Conservation (phyloP, 352 stramenopile species). For the Pseudoperonospora humuli region DNA sequence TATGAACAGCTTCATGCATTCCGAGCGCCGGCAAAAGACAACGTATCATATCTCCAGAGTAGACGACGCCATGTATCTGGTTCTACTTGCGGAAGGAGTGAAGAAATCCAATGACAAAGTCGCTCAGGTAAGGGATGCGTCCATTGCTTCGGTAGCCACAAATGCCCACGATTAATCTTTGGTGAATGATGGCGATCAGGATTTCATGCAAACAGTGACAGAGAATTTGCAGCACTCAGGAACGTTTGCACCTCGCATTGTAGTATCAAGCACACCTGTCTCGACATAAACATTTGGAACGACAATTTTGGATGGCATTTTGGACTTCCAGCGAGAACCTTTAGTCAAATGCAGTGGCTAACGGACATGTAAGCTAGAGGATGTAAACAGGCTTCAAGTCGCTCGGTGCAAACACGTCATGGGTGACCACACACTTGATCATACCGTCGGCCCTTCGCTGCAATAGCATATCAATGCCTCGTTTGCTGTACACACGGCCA, state of each 20-base stretch:
- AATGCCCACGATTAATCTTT: constrained; percentile 1
- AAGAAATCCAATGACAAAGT: constrained; percentile 64
- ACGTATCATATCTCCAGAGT: constrained; percentile 73
- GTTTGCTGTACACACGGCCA: constrained; percentile 76
- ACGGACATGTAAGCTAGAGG: constrained; percentile 24
- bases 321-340: constrained; percentile 6
- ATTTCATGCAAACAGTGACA: constrained; percentile 78
- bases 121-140: constrained; percentile 36
- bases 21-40: constrained; percentile 53
- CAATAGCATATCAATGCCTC: constrained; percentile 52
- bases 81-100: constrained; percentile 63
- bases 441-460: constrained; percentile 36
- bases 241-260: constrained; percentile 38
- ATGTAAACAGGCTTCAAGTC: constrained; percentile 79
- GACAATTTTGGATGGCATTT: constrained; percentile 15
- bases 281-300: constrained; percentile 7
- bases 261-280: constrained; percentile 2
- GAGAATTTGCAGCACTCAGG: constrained; percentile 67
- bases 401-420: constrained; percentile 47
- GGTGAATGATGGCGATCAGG: constrained; percentile 22
- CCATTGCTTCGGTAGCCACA: not conserved
- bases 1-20: constrained; percentile 48
- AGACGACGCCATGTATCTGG: constrained; percentile 66
- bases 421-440: constrained; percentile 70
- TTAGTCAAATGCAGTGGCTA: not conserved